A percentile compares a stretch with the other conserved stretches of the same genome.
These are phyloP conservation scores for Lichtheimia hyalospora DNA, from an alignment of 371 early-diverging fungal species.

Conservation along the genomic window DNA sequence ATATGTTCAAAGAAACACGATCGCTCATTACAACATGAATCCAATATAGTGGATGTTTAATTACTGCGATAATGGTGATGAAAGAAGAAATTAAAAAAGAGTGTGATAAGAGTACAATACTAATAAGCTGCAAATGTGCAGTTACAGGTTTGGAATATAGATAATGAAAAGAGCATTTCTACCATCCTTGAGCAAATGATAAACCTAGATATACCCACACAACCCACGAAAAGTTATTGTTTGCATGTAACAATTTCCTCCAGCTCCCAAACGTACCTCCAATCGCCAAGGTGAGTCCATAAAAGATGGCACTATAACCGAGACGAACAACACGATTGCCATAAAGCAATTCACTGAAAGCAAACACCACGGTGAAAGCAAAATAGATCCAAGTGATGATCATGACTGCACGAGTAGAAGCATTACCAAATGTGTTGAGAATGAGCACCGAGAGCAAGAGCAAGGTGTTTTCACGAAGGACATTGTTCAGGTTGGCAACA, in stretches of 20 bases:
- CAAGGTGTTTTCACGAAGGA: constrained; percentile 36
- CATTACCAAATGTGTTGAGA: constrained; percentile 46
- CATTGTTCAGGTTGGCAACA: constrained; percentile 23
- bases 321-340: constrained; percentile 41
- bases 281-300: constrained; percentile 39
- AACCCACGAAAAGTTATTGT: too few relatives aligned
- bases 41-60: too few relatives aligned
- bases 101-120: too few relatives aligned
- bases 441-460: constrained; percentile 36
- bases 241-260: too few relatives aligned
- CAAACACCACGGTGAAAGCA: constrained; percentile 42
- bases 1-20: too few relatives aligned
- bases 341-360: constrained; percentile 31
- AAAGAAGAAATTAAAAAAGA: too few relatives aligned
- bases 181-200: constrained; percentile 41
- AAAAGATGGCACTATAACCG: constrained; percentile 33
- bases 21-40: too few relatives aligned
- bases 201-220: too few relatives aligned
- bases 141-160: too few relatives aligned
- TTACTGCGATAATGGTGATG: too few relatives aligned
- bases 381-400: constrained; percentile 49
- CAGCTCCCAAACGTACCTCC: too few relatives aligned
- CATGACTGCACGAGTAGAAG: constrained; percentile 43
- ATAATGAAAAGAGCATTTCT: not conserved
- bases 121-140: too few relatives aligned